Conservation (phyloP, 177 flowering plant species). For the Vitis hybrid region DNA sequence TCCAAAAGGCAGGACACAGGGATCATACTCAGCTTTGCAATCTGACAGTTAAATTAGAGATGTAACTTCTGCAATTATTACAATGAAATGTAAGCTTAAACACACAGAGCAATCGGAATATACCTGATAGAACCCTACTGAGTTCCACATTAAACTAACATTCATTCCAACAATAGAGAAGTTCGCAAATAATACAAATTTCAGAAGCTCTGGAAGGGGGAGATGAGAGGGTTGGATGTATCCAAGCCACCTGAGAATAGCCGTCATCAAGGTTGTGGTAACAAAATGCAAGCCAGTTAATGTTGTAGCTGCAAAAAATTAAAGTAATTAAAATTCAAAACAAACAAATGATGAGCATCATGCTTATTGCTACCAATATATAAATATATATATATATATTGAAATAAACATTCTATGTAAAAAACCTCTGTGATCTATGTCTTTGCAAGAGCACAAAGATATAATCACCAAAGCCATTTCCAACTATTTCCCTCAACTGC, state of each 20-base stretch:
- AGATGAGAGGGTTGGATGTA: slow-evolving; percentile 65
- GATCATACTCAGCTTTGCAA: slow-evolving; percentile 90
- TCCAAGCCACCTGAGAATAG: slow-evolving; percentile 63
- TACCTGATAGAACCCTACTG: slow-evolving; percentile 91
- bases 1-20: slow-evolving; percentile 77
- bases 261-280: slow-evolving; percentile 72
- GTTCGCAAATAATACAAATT: slow-evolving; percentile 72
- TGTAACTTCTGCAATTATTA: background rate
- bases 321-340: background rate
- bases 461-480: too few relatives aligned
- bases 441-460: too few relatives aligned
- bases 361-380: background rate
- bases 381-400: too few relatives aligned
- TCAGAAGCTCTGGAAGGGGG: slow-evolving; percentile 70
- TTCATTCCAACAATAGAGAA: slow-evolving; percentile 90
- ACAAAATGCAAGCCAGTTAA: slow-evolving; percentile 81
- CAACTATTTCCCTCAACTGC: too few relatives aligned
- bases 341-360: background rate
- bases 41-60: slow-evolving; percentile 35
- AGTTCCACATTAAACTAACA: slow-evolving; percentile 85
- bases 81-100: slow-evolving; percentile 4
- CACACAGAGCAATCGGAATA: background rate
- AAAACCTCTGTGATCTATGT: too few relatives aligned
- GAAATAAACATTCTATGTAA: background rate
- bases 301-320: slow-evolving; percentile 68